Percentiles rank a stretch among this genome's conserved stretches.
phyloP scores from a whole-genome alignment of 2,329 filamentous ascomycete genomes.

The Colletotrichum sp. region DNA sequence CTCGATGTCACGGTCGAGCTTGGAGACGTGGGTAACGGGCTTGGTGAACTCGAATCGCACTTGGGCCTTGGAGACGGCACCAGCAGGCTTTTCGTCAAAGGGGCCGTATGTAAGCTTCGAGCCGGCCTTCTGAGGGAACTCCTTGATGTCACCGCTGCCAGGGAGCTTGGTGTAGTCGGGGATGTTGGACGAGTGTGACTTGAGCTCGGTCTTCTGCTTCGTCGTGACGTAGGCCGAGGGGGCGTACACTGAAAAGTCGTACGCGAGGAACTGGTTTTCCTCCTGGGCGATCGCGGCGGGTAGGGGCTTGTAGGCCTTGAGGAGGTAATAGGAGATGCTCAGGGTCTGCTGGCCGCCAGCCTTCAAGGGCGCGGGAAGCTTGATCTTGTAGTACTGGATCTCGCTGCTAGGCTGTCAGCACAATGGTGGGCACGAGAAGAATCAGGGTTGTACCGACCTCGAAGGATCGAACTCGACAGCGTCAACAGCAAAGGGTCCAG shows the following conservation, averaged over 20 bases:
- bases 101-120: slow-evolving; percentile 88
- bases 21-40: slow-evolving; percentile 79
- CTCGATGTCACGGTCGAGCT: slow-evolving; percentile 89
- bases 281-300: slow-evolving; percentile 84
- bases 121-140: slow-evolving; percentile 80
- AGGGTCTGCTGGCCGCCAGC: slow-evolving; percentile 83
- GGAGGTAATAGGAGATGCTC: slow-evolving; percentile 82
- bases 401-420: slow-evolving; percentile 51
- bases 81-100: slow-evolving; percentile 82
- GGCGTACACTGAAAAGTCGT: slow-evolving; percentile 85
- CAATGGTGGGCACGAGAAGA: background rate
- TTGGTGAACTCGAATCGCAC: slow-evolving; percentile 97
- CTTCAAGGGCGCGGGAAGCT: slow-evolving; percentile 76
- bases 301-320: slow-evolving; percentile 80
- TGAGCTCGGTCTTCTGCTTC: slow-evolving; percentile 98
- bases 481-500: slow-evolving; percentile 72
- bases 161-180: slow-evolving; percentile 84
- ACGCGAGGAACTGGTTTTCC: slow-evolving; percentile 84
- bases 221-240: slow-evolving; percentile 83
- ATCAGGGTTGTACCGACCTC: slow-evolving; percentile 48
- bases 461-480: slow-evolving; percentile 67
- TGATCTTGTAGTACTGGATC: slow-evolving; percentile 83
- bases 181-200: slow-evolving; percentile 78
- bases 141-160: slow-evolving; percentile 59
- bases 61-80: slow-evolving; percentile 72